These are phyloP conservation scores for Rhizopus delemar DNA, from an alignment of 371 early-diverging fungal genomes.

Conservation along the genomic window DNA sequence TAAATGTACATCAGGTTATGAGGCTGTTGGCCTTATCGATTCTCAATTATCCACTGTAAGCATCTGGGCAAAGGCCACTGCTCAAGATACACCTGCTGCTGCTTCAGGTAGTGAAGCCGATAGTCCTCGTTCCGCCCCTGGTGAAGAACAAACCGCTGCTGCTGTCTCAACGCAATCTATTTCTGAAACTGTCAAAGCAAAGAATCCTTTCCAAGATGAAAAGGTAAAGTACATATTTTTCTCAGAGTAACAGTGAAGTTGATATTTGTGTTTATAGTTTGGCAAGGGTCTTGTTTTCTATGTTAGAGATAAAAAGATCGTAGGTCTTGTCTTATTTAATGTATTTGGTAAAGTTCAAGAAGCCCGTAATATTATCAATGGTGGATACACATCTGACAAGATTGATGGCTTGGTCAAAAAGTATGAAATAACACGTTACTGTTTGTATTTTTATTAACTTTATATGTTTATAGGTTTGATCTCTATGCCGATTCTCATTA, in stretches of 20 bases:
- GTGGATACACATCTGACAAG: constrained; percentile 46
- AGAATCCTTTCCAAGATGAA: constrained; percentile 33
- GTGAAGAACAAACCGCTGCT: constrained; percentile 25
- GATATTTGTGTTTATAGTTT: constrained; percentile 47
- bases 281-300: constrained; percentile 77
- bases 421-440: constrained; percentile 19
- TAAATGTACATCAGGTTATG: constrained; percentile 47
- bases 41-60: constrained; percentile 68
- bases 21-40: constrained; percentile 75
- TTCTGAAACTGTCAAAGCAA: constrained; percentile 36
- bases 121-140: constrained; percentile 35
- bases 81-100: constrained; percentile 50
- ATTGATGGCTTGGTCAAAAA: constrained; percentile 47
- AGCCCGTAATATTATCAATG: constrained; percentile 69
- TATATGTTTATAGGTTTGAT: constrained; percentile 17
- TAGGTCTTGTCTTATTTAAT: constrained; percentile 72
- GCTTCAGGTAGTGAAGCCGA: constrained; percentile 40
- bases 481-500: constrained; percentile 15
- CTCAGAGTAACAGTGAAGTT: neutral
- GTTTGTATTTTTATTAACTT: neutral
- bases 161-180: constrained; percentile 19
- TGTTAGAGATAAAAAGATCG: constrained; percentile 62
- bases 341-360: constrained; percentile 69
- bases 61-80: constrained; percentile 71
- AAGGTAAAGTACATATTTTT: constrained; percentile 19